Evolutionary conservation across 164 flowering plant species (phyloP).

Genomic region (Pachysandra terminalis): DNA sequence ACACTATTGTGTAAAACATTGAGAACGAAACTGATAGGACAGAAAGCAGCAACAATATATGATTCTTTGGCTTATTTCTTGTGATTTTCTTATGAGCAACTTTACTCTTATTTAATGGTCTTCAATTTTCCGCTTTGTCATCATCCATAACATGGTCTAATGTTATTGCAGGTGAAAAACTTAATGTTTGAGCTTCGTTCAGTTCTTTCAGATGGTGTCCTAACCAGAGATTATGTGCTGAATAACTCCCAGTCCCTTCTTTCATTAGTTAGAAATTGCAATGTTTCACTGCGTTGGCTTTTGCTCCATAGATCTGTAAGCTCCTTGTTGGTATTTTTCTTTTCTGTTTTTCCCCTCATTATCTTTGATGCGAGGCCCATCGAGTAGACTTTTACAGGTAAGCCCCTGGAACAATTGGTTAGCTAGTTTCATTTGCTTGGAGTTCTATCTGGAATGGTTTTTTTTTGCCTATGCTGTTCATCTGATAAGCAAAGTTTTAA

Average conservation of each 20-base stretch:
- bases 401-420: too few relatives aligned
- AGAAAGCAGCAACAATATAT: too few relatives aligned
- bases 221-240: slow-evolving; percentile 18
- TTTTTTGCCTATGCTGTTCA: background rate
- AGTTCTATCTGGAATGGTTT: too few relatives aligned
- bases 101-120: background rate
- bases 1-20: background rate
- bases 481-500: background rate
- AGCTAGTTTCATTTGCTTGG: too few relatives aligned
- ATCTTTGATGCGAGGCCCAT: background rate
- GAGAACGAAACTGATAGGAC: background rate
- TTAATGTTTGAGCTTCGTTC: slow-evolving; percentile 16
- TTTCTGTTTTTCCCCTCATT: background rate
- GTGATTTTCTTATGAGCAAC: background rate
- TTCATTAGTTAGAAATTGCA: slow-evolving; percentile 25
- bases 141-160: background rate
- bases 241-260: slow-evolving; percentile 21
- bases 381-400: too few relatives aligned
- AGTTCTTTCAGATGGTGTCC: slow-evolving; percentile 10
- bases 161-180: slow-evolving; percentile 24
- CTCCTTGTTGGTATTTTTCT: background rate
- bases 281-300: slow-evolving; percentile 28
- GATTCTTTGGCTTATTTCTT: too few relatives aligned
- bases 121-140: background rate
- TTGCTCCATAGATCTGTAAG: slow-evolving; percentile 29